Evolutionary conservation across 345 rosid genomes (phyloP), one percentile per base, ranked within the genome.

Genomic region (Eucalyptus globulus): DNA sequence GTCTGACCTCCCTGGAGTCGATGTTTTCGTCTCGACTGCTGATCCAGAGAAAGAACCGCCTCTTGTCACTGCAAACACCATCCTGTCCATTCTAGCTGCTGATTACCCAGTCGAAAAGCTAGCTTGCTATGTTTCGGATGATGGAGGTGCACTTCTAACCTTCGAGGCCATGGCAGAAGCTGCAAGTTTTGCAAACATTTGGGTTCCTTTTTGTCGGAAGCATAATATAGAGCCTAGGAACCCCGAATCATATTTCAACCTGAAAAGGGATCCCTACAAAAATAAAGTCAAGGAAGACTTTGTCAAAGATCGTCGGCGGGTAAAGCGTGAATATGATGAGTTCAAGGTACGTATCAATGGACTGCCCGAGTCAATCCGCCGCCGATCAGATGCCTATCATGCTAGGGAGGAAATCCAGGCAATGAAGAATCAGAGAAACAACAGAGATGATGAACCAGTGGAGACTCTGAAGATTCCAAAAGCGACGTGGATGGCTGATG

Each of bases 141-240:
- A 98, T 93, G 99, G 99, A 65, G 98, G 99, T 43, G 98, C 99
- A 3, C 99, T 98, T 92, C 94, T 97, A 51, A 97, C 99, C 6
- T 97, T 97, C 86, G 99, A 97, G 93, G 99, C 99, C 86, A 97
- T 97, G 99, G 99, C 99, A 49, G 99, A 97, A 93, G 99, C 98
- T 49, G 99, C 99, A n/a, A 97, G 99, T 91, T 97, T 95, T 89
- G 98, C 99, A 86, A 95, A 97, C 90, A 83, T 92, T 12, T 97
- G 99, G 99, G 99, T 96, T 90, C 99, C 99, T 7, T 97, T 97
- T 85, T 97, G 99, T 90, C 98, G 99, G 76, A 97, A 97, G 91
- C 99, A 97, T 92, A 89, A 72, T 80, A 95, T 97, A 19, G 99
- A 97, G 95, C 99, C 99, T 29, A 95, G 99, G 92, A 97, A 97